These are phyloP conservation scores for Fusarium luffae DNA, from an alignment of 2,329 filamentous ascomycete species.

Conservation along the genomic window DNA sequence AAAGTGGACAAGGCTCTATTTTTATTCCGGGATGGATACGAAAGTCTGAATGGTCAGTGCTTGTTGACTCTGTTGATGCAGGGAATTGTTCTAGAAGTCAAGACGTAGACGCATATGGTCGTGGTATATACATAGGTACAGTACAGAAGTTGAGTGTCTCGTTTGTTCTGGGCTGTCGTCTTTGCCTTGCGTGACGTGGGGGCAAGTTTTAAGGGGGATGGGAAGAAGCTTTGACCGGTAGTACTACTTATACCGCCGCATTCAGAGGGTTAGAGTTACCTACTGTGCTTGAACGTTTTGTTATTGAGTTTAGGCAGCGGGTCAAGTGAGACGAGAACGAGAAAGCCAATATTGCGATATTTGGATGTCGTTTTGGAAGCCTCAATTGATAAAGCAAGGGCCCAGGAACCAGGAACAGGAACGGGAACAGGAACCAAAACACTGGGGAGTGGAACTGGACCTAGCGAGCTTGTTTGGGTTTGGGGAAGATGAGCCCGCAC, in stretches of 20 bases:
- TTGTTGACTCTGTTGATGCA: slow-evolving; percentile 10
- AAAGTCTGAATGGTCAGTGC: slow-evolving; percentile 10
- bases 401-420: slow-evolving; percentile 34
- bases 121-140: background rate
- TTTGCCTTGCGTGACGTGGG: slow-evolving; percentile 38
- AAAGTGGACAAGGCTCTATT: slow-evolving; percentile 24
- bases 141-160: slow-evolving; percentile 19
- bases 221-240: slow-evolving; percentile 41
- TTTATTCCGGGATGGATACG: slow-evolving; percentile 15
- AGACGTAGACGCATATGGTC: slow-evolving; percentile 11
- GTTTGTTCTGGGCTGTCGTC: slow-evolving; percentile 1
- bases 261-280: slow-evolving; percentile 13
- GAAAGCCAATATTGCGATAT: background rate
- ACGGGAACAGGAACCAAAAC: slow-evolving; percentile 1
- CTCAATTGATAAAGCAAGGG: slow-evolving; percentile 26
- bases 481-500: slow-evolving; percentile 28
- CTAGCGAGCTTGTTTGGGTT: slow-evolving; percentile 7
- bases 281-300: slow-evolving; percentile 12
- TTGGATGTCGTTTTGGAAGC: background rate
- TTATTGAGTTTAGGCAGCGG: background rate
- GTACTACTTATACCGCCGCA: slow-evolving; percentile 29
- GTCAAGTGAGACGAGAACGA: background rate
- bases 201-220: slow-evolving; percentile 21
- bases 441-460: slow-evolving; percentile 20
- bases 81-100: slow-evolving; percentile 40